These are phyloP conservation scores for Phytopythium litorale DNA, from an alignment of 352 stramenopile species.

Conservation along the genomic window DNA sequence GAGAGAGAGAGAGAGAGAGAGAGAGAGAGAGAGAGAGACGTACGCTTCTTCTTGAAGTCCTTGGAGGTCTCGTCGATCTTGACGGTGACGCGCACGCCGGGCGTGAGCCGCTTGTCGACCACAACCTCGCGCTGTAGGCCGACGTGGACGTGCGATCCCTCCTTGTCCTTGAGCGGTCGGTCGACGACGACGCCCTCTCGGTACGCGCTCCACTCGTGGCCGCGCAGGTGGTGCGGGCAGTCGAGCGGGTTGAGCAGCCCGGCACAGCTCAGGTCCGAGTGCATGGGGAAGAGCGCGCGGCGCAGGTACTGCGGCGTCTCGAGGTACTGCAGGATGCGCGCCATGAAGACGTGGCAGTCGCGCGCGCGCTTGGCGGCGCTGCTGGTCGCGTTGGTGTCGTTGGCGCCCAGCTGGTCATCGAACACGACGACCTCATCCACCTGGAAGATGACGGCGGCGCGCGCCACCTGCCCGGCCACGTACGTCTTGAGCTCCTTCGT, in stretches of 20 bases:
- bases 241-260: conserved; percentile 96
- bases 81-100: conserved; percentile 96
- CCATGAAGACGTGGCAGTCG: conserved; percentile 84
- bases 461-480: conserved; percentile 94
- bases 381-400: conserved; percentile 40
- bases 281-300: conserved; percentile 96
- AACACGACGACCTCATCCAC: conserved; percentile 99
- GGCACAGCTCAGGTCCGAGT: conserved; percentile 95
- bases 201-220: conserved; percentile 90
- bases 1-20: no score
- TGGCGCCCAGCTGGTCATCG: conserved; percentile 91
- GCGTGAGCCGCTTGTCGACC: conserved; percentile 86
- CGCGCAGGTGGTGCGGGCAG: conserved; percentile 95
- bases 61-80: conserved; percentile 91
- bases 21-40: conserved; percentile 9
- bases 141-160: conserved; percentile 83
- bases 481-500: conserved; percentile 97
- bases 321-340: conserved; percentile 95
- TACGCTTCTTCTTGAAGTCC: conserved; percentile 88
- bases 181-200: conserved; percentile 92
- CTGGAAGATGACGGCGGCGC: conserved; percentile 96
- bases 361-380: conserved; percentile 13
- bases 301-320: conserved; percentile 98
- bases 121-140: conserved; percentile 79
- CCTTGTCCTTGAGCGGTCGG: conserved; percentile 73